phyloP scores from a whole-genome alignment of 1,139 yeast species.

The Protomyces macrosporus region DNA sequence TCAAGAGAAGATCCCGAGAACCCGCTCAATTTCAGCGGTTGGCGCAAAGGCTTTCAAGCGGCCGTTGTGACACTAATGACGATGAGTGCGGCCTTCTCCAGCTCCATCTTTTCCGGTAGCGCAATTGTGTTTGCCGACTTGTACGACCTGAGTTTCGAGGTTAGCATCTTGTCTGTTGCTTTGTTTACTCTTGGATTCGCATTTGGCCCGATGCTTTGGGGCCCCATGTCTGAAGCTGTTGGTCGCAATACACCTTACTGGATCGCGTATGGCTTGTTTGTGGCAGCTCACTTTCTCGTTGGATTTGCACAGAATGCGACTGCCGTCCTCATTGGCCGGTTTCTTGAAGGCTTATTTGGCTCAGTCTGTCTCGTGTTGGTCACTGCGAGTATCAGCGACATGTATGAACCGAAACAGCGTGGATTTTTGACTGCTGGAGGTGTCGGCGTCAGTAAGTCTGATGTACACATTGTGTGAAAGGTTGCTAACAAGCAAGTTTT shows the following conservation, averaged over 20 bases:
- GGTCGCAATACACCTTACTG: background rate
- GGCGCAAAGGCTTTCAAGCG: conserved; percentile 4
- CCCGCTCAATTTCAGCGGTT: conserved; percentile 9
- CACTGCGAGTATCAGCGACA: conserved; percentile 78
- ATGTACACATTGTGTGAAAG: background rate
- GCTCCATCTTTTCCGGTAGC: conserved; percentile 20
- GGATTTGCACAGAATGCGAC: background rate
- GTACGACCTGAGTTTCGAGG: conserved; percentile 2
- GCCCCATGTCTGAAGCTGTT: background rate
- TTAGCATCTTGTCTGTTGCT: conserved; percentile 4
- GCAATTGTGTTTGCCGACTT: conserved; percentile 1
- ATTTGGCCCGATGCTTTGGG: background rate
- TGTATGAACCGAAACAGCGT: conserved; percentile 66
- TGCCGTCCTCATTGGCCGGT: background rate
- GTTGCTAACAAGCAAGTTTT: conserved; percentile 44
- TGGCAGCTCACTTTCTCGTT: background rate
- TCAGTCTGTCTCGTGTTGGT: conserved; percentile 33
- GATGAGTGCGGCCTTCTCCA: conserved; percentile 16
- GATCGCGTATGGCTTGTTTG: conserved; percentile 1
- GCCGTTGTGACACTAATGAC: conserved; percentile 18
- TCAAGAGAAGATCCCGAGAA: conserved; percentile 9
- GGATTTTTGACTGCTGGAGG: conserved; percentile 46
- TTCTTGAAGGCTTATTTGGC: background rate
- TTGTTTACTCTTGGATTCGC: background rate
- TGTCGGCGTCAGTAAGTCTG: conserved; percentile 40